Evolutionary conservation across 2,329 filamentous ascomycete genomes (phyloP).

Genomic region (Aspergillus carbonarius): DNA sequence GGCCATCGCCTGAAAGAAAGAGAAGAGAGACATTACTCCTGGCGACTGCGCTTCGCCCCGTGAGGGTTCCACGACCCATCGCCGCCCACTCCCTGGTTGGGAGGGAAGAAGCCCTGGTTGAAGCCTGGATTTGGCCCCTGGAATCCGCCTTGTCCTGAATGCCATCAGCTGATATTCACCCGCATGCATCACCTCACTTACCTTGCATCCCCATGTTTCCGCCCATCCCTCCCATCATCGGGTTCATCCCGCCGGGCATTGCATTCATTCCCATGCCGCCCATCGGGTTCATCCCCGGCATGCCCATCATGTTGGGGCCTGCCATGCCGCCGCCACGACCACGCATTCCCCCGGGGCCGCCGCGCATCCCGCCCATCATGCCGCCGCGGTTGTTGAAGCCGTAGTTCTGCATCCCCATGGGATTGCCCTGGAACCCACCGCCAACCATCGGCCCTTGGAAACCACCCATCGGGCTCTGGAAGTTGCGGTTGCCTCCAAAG

Average conservation of each 20-base stretch:
- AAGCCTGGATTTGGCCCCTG: constrained; percentile 69
- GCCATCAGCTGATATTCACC: neutral
- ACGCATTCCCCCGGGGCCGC: constrained; percentile 58
- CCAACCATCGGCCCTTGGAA: constrained; percentile 49
- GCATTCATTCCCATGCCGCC: constrained; percentile 54
- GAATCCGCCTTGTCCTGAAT: constrained; percentile 56
- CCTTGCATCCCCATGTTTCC: constrained; percentile 52
- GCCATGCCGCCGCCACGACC: constrained; percentile 61
- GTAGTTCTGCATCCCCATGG: constrained; percentile 53
- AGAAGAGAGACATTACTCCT: constrained; percentile 52
- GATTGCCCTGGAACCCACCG: constrained; percentile 42
- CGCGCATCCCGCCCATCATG: constrained; percentile 56
- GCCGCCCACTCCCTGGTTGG: constrained; percentile 44
- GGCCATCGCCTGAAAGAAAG: neutral
- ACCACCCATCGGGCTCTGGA: constrained; percentile 45
- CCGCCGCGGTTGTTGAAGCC: constrained; percentile 54
- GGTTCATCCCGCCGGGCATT: constrained; percentile 59
- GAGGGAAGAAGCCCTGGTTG: constrained; percentile 70
- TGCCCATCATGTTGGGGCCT: constrained; percentile 54
- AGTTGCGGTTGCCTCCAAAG: constrained; percentile 50
- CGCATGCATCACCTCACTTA: constrained; percentile 27
- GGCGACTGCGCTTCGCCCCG: constrained; percentile 74
- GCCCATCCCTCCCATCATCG: constrained; percentile 54
- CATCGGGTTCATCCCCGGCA: constrained; percentile 55
- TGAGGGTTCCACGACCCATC: constrained; percentile 77